Base-by-base conservation (phyloP, 2,329 filamentous ascomycete species). In the Xylaria sp. region DNA sequence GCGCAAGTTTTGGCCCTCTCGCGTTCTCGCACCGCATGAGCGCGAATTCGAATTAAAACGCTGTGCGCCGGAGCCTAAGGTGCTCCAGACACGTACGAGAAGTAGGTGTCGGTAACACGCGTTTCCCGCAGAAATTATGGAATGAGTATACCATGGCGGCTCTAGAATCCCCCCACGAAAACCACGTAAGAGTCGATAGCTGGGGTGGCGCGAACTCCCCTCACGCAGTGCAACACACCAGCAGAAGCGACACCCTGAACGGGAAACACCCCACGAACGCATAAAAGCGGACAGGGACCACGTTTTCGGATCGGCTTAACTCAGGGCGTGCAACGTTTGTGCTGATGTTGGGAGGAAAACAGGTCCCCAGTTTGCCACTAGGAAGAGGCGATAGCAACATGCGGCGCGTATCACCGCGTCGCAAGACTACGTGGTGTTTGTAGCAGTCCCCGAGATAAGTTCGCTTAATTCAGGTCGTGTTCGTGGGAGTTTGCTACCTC, bases 131-230 rank as follows among this genome's bases (percentile, higher is more conserved):
- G 23, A 26, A 51, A 51, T 9, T 28, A 56, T 7, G 36, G 36
- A 11, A 26, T 33, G 33, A 13, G 38, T 20, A 31, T 11, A 20
- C 17, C 17, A 38, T 17, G 38, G 54, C n/a, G 51, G 59, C 49
- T 48, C 54, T 48, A 42, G 48, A 54, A 51, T 40, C 31, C 53
- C 46, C 42, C 53, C 36, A 7, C n/a, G 17, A 36, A 56, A 38
- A 56, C 31, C 31, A 56, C 31, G 31, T 33, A 54, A 56, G 33
- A 40, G 33, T 17, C 23, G 40, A 61, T 38, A 40, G 58, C 15
- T 48, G 20, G 48, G 46, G 67, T 70, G 65, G 65, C 65, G 63
- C 69, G 69, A 69, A 70, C 69, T 40, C 62, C 53, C 62, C 69
- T 68, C 67, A 66, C 62, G 67, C 59, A 9, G 69, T 71, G 67